Evolutionary conservation across 202 grass and related monocot species (phyloP).

Genomic region (Panicum virgatum): DNA sequence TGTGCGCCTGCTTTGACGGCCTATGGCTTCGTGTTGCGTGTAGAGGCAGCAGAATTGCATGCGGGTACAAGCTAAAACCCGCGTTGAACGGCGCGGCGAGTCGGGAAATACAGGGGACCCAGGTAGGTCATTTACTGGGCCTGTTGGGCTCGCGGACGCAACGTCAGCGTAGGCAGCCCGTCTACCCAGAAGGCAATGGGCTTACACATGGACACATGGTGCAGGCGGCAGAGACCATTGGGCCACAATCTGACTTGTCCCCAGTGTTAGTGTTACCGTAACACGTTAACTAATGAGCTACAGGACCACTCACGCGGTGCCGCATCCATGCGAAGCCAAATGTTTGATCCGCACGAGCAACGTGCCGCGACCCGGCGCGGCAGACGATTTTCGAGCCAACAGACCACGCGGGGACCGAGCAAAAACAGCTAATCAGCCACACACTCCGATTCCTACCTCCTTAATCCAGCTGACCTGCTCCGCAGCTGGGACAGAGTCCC

Average conservation of each 20-base stretch:
- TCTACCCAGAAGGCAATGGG: too few species aligned
- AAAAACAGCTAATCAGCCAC: conserved; percentile 15
- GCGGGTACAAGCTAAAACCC: not conserved
- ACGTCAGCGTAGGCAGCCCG: not conserved
- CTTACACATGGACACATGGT: too few species aligned
- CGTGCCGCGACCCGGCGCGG: conserved; percentile 18
- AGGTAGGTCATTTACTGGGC: not conserved
- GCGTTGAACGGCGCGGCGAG: not conserved
- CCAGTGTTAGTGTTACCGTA: too few species aligned
- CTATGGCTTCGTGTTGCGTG: not conserved
- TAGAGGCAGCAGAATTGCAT: not conserved
- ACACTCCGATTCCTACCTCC: not conserved
- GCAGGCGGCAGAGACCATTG: too few species aligned
- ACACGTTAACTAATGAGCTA: too few species aligned
- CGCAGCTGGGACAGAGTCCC: conserved; percentile 14
- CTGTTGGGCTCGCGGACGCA: not conserved
- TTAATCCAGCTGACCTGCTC: conserved; percentile 14
- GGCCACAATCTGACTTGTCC: too few species aligned
- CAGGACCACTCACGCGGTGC: too few species aligned
- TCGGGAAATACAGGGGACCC: not conserved
- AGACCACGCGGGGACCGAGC: not conserved
- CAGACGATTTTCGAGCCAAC: not conserved
- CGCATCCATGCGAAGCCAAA: too few species aligned
- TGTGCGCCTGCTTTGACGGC: not conserved
- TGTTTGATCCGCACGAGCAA: conserved; percentile 33